Conservation (phyloP, 805 yeast species). For the Nakazawaea wickerhamii region DNA sequence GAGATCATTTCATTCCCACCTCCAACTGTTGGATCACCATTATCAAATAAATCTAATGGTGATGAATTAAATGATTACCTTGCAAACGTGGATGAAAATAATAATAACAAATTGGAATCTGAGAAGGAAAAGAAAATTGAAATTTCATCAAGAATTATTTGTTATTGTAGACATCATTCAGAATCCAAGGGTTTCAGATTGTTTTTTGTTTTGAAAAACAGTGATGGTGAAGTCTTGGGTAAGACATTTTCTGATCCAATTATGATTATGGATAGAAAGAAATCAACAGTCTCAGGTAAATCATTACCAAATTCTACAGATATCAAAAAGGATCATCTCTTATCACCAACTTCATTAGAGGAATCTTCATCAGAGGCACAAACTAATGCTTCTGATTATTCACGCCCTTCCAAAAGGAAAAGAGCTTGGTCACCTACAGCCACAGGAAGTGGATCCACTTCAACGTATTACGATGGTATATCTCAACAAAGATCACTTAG, state of each 20-base stretch:
- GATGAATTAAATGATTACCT: constrained; percentile 13
- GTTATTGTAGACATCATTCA: constrained; percentile 94
- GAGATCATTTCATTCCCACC: constrained; percentile 75
- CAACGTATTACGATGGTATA: constrained; percentile 33
- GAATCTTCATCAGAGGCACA: constrained; percentile 53
- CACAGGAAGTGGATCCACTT: constrained; percentile 15
- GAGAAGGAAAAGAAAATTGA: constrained; percentile 35
- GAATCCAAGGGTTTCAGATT: constrained; percentile 82
- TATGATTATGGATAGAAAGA: constrained; percentile 93
- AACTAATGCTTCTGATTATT: constrained; percentile 16
- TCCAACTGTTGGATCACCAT: constrained; percentile 30
- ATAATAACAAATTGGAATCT: constrained; percentile 21
- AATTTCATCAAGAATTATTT: constrained; percentile 71
- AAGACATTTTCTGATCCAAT: constrained; percentile 67
- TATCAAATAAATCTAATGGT: neutral
- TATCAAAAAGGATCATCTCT: constrained; percentile 25
- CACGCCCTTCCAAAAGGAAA: constrained; percentile 43
- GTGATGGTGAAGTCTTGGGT: constrained; percentile 59
- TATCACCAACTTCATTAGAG: constrained; percentile 60
- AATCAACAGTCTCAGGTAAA: constrained; percentile 32
- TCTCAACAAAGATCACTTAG: constrained; percentile 27
- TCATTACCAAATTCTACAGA: constrained; percentile 5
- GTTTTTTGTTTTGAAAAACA: constrained; percentile 61
- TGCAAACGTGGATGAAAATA: constrained; percentile 19
- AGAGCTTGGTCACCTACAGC: constrained; percentile 29